These are phyloP conservation scores for Phytophthora cryptogea DNA, from an alignment of 352 stramenopile genomes.

Conservation along the genomic window DNA sequence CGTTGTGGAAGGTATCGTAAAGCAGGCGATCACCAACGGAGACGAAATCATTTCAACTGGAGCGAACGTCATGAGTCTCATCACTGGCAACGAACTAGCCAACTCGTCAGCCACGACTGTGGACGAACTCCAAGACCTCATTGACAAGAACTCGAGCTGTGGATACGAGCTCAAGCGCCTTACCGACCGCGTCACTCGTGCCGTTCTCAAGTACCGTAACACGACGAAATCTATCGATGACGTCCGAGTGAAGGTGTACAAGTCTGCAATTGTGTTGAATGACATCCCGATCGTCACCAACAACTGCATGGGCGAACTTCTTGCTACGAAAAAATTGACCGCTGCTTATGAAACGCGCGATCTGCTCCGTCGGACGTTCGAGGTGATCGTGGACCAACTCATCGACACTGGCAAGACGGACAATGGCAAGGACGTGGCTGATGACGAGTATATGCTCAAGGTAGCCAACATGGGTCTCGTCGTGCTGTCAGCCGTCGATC, in stretches of 20 bases:
- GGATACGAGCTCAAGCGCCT: slow-evolving; percentile 32
- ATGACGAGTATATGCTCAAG: slow-evolving; percentile 40
- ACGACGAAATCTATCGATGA: slow-evolving; percentile 1
- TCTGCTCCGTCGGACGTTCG: slow-evolving; percentile 33
- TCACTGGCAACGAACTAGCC: slow-evolving; percentile 12
- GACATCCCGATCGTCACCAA: slow-evolving; percentile 39
- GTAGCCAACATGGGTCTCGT: slow-evolving; percentile 36
- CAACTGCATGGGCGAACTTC: slow-evolving; percentile 31
- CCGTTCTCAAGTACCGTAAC: slow-evolving; percentile 27
- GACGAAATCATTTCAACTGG: slow-evolving; percentile 31
- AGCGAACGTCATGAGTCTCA: slow-evolving; percentile 28
- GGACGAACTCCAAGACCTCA: slow-evolving; percentile 24
- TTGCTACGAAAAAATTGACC: slow-evolving; percentile 12
- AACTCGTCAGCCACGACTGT: slow-evolving; percentile 17
- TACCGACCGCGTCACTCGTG: slow-evolving; percentile 23
- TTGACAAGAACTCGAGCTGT: slow-evolving; percentile 28
- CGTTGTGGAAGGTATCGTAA: slow-evolving; percentile 34
- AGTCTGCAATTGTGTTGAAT: slow-evolving; percentile 34
- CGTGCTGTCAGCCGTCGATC: slow-evolving; percentile 38
- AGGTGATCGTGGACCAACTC: slow-evolving; percentile 33
- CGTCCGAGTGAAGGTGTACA: slow-evolving; percentile 31
- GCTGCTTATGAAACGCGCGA: slow-evolving; percentile 30
- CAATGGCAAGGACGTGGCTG: slow-evolving; percentile 20
- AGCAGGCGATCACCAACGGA: slow-evolving; percentile 28
- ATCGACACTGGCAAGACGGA: slow-evolving; percentile 36